Base-by-base conservation (phyloP, 257 asterid species). In the Solanum pinnatisectum region DNA sequence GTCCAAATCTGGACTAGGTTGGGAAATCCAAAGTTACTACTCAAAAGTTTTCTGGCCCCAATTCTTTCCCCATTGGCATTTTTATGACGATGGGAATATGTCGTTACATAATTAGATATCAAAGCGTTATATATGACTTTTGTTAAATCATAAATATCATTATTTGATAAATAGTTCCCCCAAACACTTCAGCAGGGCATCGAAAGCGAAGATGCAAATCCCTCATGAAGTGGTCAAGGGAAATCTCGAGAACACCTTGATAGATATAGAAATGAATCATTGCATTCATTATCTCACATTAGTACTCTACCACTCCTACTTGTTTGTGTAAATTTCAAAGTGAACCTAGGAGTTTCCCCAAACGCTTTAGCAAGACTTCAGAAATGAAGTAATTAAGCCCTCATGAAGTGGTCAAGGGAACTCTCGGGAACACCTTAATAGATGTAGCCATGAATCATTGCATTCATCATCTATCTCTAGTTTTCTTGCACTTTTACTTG, bases 351-450 rank as follows among this genome's bases (percentile, higher is more conserved):
- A 89, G 93, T 89, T 89, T 86, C 88, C 39, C 90, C 89, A 86
- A 89, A 89, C 93, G 83, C 91, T 91, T 89, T 89, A 87, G 77
- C 22, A 65, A 67, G 90, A 25, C n/a, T 18, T 30, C 14, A 20
- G 16, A 32, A 8, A 25, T 1, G 6, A 30, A 30, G 30, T 30
- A 71, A 4, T 9, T n/a, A 63, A 63, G 71, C 46, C 67, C 78
- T 56, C n/a, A 56, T 56, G 65, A 56, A 20, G 25, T 56, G 65
- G 11, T 56, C 65, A 7, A 56, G 65, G 25, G 1, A 56, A 56
- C 65, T 56, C 4, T 6, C 0, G 5, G 3, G 63, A 30, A 30
- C 30, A 30, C 30, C 30, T 30, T 30, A 1, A 52, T 16, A 16
- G 8, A 52, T 15, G 1, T 52, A 5, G 9, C 9, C 18, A 1